Conservation (phyloP, 495 filamentous ascomycete genomes). For the Penicillium steckii region DNA sequence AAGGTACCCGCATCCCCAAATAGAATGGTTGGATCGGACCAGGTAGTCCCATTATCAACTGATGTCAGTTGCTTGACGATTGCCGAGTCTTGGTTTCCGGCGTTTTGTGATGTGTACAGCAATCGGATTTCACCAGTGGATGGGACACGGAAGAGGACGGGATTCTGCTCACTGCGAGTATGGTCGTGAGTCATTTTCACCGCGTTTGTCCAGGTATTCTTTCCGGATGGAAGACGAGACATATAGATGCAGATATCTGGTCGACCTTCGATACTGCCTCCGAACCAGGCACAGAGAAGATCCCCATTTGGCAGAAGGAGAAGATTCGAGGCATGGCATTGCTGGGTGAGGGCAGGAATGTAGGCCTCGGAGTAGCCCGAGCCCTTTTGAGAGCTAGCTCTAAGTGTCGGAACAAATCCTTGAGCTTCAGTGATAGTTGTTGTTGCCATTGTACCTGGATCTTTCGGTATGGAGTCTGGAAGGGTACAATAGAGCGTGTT, state of each 20-base stretch:
- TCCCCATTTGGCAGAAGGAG: constrained; percentile 24
- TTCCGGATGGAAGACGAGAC: constrained; percentile 11
- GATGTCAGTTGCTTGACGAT: constrained; percentile 21
- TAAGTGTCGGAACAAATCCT: constrained; percentile 5
- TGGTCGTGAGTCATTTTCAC: constrained; percentile 23
- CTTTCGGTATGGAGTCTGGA: background rate
- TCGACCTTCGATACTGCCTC: constrained; percentile 27
- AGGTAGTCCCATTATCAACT: constrained; percentile 9
- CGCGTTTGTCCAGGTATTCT: constrained; percentile 10
- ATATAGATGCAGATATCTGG: constrained; percentile 29
- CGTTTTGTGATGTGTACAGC: constrained; percentile 24
- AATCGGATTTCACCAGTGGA: constrained; percentile 20
- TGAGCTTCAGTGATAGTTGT: constrained; percentile 1
- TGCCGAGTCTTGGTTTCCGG: constrained; percentile 25
- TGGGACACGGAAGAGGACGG: constrained; percentile 18
- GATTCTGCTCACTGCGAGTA: constrained; percentile 27
- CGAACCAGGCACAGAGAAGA: constrained; percentile 25
- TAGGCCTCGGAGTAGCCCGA: constrained; percentile 16
- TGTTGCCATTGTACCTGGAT: constrained; percentile 5
- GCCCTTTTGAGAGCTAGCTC: background rate
- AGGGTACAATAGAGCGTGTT: background rate
- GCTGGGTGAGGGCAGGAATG: constrained; percentile 22
- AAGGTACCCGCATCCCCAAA: constrained; percentile 22
- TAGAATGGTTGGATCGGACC: constrained; percentile 18
- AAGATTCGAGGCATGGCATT: constrained; percentile 28